Evolutionary conservation across 768 basidiomycete genomes (phyloP).

Genomic region (Erythrobasidium yunnanense): DNA sequence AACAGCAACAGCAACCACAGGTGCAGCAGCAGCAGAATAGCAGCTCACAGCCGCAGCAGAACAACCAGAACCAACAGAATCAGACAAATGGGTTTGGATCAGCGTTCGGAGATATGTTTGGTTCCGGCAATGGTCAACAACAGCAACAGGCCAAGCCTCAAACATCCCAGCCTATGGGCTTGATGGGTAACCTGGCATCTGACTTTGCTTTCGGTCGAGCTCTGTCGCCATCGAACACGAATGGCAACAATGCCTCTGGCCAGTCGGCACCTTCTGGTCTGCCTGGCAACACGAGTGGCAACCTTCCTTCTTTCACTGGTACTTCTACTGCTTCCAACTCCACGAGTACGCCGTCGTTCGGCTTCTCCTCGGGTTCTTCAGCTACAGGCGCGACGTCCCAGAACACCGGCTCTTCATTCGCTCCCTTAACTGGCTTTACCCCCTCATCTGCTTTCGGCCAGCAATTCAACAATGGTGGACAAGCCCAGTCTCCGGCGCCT

Average conservation of each 20-base stretch:
- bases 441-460: constrained; percentile 20
- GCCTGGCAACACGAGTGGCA: background rate
- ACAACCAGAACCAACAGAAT: background rate
- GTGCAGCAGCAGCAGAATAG: constrained; percentile 17
- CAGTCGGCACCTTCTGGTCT: background rate
- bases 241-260: background rate
- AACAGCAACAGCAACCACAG: constrained; percentile 22
- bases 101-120: constrained; percentile 1
- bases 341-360: constrained; percentile 3
- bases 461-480: background rate
- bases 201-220: constrained; percentile 32
- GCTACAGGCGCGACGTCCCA: background rate
- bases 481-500: background rate
- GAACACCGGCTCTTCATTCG: background rate
- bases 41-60: constrained; percentile 6
- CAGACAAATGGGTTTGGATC: background rate
- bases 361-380: constrained; percentile 17
- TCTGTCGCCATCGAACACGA: background rate
- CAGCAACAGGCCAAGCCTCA: constrained; percentile 32
- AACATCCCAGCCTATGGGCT: constrained; percentile 36
- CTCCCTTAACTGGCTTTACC: constrained; percentile 6
- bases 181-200: constrained; percentile 32
- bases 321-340: background rate
- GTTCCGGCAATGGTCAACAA: background rate
- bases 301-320: constrained; percentile 4